Conservation (phyloP, 164 flowering plant genomes). For the Cinnamomum micranthum region DNA sequence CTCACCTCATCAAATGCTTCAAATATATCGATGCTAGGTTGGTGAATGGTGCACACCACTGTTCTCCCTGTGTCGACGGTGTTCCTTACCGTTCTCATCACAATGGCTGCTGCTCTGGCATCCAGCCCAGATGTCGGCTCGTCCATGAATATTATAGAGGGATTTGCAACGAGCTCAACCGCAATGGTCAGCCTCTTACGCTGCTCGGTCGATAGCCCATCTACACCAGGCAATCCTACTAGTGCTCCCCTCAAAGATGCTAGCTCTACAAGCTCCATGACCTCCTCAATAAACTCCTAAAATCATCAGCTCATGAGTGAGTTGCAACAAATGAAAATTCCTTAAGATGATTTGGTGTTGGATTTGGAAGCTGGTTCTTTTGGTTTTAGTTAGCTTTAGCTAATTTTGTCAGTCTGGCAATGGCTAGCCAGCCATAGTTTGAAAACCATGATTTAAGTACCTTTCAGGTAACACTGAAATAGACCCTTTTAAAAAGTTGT, state of each 20-base stretch:
- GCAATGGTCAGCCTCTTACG: slow-evolving; percentile 51
- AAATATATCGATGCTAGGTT: slow-evolving; percentile 58
- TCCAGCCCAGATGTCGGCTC: slow-evolving; percentile 57
- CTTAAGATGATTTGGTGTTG: too few relatives aligned
- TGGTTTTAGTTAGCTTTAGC: too few relatives aligned
- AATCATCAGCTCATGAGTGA: background rate
- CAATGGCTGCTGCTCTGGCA: slow-evolving; percentile 57
- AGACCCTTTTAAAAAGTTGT: background rate
- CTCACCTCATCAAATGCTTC: slow-evolving; percentile 53
- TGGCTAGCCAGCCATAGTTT: too few relatives aligned
- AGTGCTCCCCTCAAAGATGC: slow-evolving; percentile 27
- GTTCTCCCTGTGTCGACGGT: slow-evolving; percentile 51
- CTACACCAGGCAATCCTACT: slow-evolving; percentile 40
- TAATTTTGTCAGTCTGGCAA: too few relatives aligned
- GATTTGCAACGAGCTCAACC: slow-evolving; percentile 50
- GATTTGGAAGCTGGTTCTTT: too few relatives aligned
- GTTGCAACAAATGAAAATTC: background rate
- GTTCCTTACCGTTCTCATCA: slow-evolving; percentile 52
- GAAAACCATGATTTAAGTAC: too few relatives aligned
- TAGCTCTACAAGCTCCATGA: slow-evolving; percentile 49
- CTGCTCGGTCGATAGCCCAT: slow-evolving; percentile 50
- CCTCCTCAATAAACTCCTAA: slow-evolving; percentile 49
- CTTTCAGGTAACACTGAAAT: background rate
- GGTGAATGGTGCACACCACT: slow-evolving; percentile 60
- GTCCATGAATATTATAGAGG: slow-evolving; percentile 52